phyloP scores from a whole-genome alignment of 75 land plant species.

The Cupressus sempervirens region DNA sequence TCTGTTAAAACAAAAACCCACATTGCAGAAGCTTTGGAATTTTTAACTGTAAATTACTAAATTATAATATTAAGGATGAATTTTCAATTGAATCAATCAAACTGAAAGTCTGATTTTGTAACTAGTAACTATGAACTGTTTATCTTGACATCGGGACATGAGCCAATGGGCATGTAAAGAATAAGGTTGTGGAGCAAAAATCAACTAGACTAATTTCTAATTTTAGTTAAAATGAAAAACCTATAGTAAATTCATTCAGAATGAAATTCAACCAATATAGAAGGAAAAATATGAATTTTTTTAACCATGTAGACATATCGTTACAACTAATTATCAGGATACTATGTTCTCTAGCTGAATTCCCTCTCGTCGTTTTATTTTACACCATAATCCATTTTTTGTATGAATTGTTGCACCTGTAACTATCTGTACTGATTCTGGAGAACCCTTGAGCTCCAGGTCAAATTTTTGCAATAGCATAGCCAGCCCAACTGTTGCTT shows the following conservation, averaged over 20 bases:
- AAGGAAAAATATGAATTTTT: not conserved
- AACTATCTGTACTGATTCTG: constrained; percentile 86
- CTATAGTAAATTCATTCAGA: not conserved
- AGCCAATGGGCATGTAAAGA: not conserved
- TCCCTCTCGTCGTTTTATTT: constrained; percentile 24
- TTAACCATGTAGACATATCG: not conserved
- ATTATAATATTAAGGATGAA: not conserved
- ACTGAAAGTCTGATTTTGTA: not conserved
- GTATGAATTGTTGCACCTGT: constrained; percentile 99
- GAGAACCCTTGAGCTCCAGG: constrained; percentile 69
- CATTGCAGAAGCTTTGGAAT: too few species aligned
- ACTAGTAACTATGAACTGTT: not conserved
- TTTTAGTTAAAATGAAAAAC: not conserved
- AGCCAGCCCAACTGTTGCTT: constrained; percentile 80
- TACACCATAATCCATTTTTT: constrained; percentile 94
- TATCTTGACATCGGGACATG: not conserved
- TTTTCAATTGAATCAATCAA: not conserved
- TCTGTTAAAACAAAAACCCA: not conserved
- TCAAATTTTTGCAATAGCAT: constrained; percentile 88
- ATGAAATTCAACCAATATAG: not conserved
- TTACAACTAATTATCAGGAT: not conserved
- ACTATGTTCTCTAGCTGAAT: not conserved
- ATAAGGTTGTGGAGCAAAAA: not conserved
- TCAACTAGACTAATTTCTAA: not conserved
- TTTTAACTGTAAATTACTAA: too few species aligned